A percentile compares a stretch with the other conserved stretches of the same genome.
phyloP scores from a whole-genome alignment of 2,329 filamentous ascomycete genomes.

The Domatiomyces catenatus region DNA sequence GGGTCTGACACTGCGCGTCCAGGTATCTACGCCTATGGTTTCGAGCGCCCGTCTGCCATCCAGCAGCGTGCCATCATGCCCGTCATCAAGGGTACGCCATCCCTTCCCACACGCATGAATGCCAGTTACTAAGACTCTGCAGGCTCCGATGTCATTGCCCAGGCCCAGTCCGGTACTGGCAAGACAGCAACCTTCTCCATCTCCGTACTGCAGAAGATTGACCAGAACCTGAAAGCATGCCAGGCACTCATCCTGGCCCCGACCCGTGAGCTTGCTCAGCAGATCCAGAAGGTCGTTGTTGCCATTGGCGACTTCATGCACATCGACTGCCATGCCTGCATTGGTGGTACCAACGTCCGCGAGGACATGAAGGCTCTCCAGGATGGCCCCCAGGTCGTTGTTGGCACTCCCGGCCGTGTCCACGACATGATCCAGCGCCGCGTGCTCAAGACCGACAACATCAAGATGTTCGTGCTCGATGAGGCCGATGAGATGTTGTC shows the following conservation, averaged over 20 bases:
- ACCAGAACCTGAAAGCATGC: constrained; percentile 84
- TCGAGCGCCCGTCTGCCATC: constrained; percentile 98
- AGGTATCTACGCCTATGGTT: constrained; percentile 98
- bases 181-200: constrained; percentile 99
- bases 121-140: constrained; percentile 15
- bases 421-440: constrained; percentile 99
- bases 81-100: constrained; percentile 83
- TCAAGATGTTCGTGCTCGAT: constrained; percentile 99
- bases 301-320: constrained; percentile 99
- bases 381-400: constrained; percentile 91
- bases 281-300: constrained; percentile 98
- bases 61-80: constrained; percentile 99
- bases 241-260: constrained; percentile 96
- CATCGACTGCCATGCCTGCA: constrained; percentile 97
- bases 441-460: constrained; percentile 87
- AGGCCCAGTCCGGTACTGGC: constrained; percentile 98
- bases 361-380: constrained; percentile 97
- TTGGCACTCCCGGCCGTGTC: constrained; percentile 95
- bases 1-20: constrained; percentile 10
- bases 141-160: constrained; percentile 98
- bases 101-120: constrained; percentile 4
- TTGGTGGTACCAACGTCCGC: constrained; percentile 93
- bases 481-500: constrained; percentile 99
- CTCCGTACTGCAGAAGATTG: constrained; percentile 97
- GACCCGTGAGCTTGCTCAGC: constrained; percentile 94